Evolutionary conservation across 2,329 filamentous ascomycete genomes (phyloP).

Genomic region (Plenodomus tracheiphilus): DNA sequence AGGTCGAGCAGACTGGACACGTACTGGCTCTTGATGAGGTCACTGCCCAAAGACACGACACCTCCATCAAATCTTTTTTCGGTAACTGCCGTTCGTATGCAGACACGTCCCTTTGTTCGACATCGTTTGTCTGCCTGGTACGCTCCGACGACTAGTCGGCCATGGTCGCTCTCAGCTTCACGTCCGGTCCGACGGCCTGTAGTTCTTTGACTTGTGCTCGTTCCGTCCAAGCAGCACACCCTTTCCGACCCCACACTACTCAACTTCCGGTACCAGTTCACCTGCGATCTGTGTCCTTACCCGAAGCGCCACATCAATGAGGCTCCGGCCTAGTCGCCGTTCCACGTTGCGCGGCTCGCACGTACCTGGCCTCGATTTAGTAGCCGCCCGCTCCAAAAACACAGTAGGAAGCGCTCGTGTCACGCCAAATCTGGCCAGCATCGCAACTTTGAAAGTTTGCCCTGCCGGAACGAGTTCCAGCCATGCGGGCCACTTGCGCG

Average conservation of each 20-base stretch:
- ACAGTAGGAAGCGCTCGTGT: slow-evolving; percentile 31
- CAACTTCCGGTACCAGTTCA: background rate
- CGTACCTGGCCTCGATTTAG: slow-evolving; percentile 18
- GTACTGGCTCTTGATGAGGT: background rate
- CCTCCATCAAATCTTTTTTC: slow-evolving; percentile 5
- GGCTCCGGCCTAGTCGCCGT: slow-evolving; percentile 32
- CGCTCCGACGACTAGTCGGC: background rate
- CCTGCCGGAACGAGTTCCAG: slow-evolving; percentile 4
- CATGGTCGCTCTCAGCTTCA: background rate
- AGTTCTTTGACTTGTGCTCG: background rate
- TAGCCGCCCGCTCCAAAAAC: slow-evolving; percentile 16
- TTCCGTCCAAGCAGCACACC: background rate
- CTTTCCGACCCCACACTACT: slow-evolving; percentile 9
- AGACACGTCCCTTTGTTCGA: background rate
- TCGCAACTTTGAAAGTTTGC: slow-evolving; percentile 13
- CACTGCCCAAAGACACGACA: slow-evolving; percentile 16
- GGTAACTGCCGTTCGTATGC: background rate
- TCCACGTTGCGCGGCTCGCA: slow-evolving; percentile 26
- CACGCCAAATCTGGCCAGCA: slow-evolving; percentile 25
- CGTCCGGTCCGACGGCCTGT: background rate
- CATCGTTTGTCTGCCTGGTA: background rate
- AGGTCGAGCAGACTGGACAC: slow-evolving; percentile 19
- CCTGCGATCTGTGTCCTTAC: slow-evolving; percentile 6
- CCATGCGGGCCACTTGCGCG: background rate
- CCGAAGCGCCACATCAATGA: slow-evolving; percentile 33